These are phyloP conservation scores for Penicillium sp. DNA, from an alignment of 2,329 filamentous ascomycete genomes.

Conservation along the genomic window DNA sequence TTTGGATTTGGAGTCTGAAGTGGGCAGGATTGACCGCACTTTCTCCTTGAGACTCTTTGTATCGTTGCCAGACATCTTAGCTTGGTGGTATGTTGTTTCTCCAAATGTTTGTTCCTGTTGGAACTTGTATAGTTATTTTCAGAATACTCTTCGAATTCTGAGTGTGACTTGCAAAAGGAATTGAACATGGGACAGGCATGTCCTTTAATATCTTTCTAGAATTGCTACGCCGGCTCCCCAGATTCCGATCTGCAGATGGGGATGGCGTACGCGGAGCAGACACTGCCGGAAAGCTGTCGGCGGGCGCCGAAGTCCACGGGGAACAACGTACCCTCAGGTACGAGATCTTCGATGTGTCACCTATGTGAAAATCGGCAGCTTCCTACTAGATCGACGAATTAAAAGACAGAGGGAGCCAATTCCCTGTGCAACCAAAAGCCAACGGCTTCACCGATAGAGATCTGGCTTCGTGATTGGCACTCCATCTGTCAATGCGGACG, in stretches of 20 bases:
- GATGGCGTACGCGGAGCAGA: background rate
- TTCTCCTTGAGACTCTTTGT: constrained; percentile 5
- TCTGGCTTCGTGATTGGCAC: background rate
- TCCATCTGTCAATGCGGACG: background rate
- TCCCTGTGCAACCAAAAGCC: background rate
- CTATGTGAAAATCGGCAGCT: background rate
- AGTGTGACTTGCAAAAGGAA: background rate
- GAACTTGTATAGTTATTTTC: too few species aligned
- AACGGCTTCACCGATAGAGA: background rate
- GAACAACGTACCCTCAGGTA: background rate
- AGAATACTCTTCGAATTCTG: background rate
- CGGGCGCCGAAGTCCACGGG: constrained; percentile 1
- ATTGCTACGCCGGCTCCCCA: background rate
- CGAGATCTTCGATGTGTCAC: background rate
- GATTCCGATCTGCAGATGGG: constrained; percentile 1
- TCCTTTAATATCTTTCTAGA: background rate
- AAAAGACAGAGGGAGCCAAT: background rate
- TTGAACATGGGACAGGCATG: background rate
- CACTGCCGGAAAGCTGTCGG: background rate
- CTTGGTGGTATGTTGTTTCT: background rate
- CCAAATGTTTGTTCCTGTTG: background rate
- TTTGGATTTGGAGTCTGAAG: constrained; percentile 2
- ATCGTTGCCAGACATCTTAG: constrained; percentile 2
- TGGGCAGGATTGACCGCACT: constrained; percentile 5
- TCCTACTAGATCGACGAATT: background rate